A percentile compares a stretch with the other conserved stretches of the same genome.
These are phyloP conservation scores for Pythium angustatum DNA, from an alignment of 352 stramenopile genomes.

Conservation along the genomic window DNA sequence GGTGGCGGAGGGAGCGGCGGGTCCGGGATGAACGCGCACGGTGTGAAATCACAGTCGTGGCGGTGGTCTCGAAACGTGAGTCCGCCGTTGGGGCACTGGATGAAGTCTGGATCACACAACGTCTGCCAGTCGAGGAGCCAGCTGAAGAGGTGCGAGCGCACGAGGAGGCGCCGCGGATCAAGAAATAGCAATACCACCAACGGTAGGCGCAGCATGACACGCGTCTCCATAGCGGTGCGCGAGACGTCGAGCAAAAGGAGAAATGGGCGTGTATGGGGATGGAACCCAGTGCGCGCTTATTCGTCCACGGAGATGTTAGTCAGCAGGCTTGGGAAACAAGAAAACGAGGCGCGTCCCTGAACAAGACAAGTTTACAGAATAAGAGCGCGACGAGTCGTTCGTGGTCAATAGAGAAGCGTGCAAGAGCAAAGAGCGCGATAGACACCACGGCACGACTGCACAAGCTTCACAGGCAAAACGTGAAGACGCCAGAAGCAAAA, in stretches of 20 bases:
- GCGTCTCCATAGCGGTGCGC: not conserved
- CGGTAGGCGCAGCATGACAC: not conserved
- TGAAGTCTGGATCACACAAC: slow-evolving; percentile 42
- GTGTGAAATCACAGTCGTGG: slow-evolving; percentile 46
- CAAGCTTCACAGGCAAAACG: no score
- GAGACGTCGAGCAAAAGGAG: not conserved
- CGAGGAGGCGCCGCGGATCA: slow-evolving; percentile 5
- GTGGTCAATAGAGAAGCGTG: no score
- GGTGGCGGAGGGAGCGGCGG: slow-evolving; percentile 11
- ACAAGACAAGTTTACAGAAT: not conserved
- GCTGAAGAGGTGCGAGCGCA: slow-evolving; percentile 18
- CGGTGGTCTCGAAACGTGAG: slow-evolving; percentile 38
- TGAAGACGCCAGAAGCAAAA: no score
- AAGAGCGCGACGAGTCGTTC: not conserved
- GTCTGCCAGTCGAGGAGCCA: slow-evolving; percentile 33
- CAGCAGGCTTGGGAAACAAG: slow-evolving; percentile 7
- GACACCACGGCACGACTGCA: no score
- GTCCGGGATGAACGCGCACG: slow-evolving; percentile 38
- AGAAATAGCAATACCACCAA: not conserved
- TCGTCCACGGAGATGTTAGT: not conserved
- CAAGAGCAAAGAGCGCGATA: no score
- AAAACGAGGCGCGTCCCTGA: not conserved
- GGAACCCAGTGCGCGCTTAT: no score
- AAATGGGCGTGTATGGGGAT: no score
- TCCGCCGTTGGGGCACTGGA: slow-evolving; percentile 41